Base-by-base conservation (phyloP, 108 stramenopile species). In the Conticribra weissflogii region DNA sequence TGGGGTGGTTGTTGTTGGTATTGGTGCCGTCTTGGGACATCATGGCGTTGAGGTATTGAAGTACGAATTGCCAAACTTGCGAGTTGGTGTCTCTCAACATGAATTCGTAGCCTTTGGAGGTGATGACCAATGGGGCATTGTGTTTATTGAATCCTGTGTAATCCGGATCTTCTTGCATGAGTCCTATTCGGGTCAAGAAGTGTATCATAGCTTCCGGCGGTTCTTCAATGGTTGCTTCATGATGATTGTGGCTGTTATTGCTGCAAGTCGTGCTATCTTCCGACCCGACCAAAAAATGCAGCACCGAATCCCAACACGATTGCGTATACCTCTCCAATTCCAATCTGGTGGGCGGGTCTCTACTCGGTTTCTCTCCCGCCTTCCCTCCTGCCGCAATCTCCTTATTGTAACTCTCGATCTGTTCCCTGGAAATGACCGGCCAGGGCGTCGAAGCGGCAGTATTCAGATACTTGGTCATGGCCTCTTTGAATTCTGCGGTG, bases 31-130 rank as follows among this genome's bases (percentile, higher is more conserved):
- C 81, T 44, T 65, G 65, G 51, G 78, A 72, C 24, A 45, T 54
- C 54, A 84, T 24, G 19, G 68, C 59, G 50, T 81, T 65, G 22
- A 94, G 57, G 70, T 94, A 94, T 63, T 91, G 88, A 19, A 91
- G 69, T 18, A 91, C 78, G 66, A 94, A 91, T 59, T 91, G 93
- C 93, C 93, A 94, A 0, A 91, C 88, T 70, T 94, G 93, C 19
- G 87, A 85, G 23, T 85, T 68, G 25, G 76, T 83, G 55, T 94
- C 93, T 47, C 85, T 82, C 24, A 94, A 63, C 93, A 94, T 91
- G 54, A 94, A 94, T 59, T 94, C 93, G 64, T 94, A 94, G 23
- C 93, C 93, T 64, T 87, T 85, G 24, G 87, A 81, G 3, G 90
- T 89, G 59, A 94, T 94, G n/a, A 94, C 88, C 33, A 91, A 59